phyloP scores from a whole-genome alignment of 169 alveolate species.

The Eimeria zaria region DNA sequence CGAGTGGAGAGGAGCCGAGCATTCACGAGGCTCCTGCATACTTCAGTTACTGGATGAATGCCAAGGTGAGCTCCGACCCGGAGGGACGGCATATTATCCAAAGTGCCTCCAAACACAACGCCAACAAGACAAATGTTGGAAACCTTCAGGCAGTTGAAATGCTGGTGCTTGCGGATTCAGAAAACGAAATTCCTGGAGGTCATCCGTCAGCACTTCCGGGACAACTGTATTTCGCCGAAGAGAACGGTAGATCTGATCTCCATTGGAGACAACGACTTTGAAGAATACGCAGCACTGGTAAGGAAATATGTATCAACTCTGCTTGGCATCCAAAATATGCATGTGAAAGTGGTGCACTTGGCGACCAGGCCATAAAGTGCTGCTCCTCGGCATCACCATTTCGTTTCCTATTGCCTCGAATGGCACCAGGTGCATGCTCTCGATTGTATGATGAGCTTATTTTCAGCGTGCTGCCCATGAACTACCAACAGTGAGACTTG shows the following conservation, averaged over 20 bases:
- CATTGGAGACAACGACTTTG: conserved; percentile 92
- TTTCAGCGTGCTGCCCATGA: conserved; percentile 70
- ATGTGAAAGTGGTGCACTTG: not conserved
- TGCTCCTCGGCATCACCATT: conserved; percentile 38
- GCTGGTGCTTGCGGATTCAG: conserved; percentile 63
- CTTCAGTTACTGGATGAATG: conserved; percentile 92
- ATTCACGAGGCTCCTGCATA: conserved; percentile 88
- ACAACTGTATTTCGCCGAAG: conserved; percentile 55
- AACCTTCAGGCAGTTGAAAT: not conserved
- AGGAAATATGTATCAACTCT: not conserved
- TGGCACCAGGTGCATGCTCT: conserved; percentile 58
- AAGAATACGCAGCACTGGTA: conserved; percentile 92
- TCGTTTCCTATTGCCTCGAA: conserved; percentile 15
- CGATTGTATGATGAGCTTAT: not conserved
- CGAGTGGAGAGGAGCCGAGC: conserved; percentile 89
- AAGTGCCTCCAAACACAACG: too few species aligned
- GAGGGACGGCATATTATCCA: too few species aligned
- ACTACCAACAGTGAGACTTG: conserved; percentile 64
- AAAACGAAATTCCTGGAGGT: conserved; percentile 88
- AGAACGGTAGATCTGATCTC: conserved; percentile 89
- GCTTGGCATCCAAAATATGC: not conserved
- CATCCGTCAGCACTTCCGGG: conserved; percentile 81
- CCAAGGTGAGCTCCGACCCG: conserved; percentile 87
- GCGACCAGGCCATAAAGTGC: not conserved
- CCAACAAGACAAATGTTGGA: too few species aligned